Conservation (phyloP, 176 grass and related monocot genomes). For the Bromus sterilis region DNA sequence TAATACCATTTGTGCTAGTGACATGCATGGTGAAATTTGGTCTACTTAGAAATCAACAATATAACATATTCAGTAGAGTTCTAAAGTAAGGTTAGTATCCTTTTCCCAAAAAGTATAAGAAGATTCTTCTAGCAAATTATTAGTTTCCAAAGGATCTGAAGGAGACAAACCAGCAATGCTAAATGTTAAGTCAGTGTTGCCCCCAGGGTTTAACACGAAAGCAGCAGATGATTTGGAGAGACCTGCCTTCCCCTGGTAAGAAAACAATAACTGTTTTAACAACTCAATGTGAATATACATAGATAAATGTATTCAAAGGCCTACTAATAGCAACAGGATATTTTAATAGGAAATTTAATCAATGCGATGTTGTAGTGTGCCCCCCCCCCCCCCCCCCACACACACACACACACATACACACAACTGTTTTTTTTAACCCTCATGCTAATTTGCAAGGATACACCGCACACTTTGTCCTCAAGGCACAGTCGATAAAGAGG, state of each 20-base stretch:
- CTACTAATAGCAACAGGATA: background rate
- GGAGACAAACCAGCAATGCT: background rate
- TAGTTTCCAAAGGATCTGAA: background rate
- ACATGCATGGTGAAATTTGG: no score
- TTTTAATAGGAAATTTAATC: background rate
- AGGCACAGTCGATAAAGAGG: background rate
- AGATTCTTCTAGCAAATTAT: background rate
- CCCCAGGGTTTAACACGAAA: background rate
- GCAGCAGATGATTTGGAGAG: conserved; percentile 45
- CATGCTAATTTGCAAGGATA: background rate
- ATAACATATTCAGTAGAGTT: no score
- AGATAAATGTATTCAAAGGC: background rate
- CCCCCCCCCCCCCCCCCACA: no score
- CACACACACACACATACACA: no score
- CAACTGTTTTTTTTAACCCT: no score
- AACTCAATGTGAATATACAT: background rate
- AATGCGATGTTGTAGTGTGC: no score
- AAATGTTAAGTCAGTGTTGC: background rate
- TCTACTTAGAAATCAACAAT: no score
- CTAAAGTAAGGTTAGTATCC: no score
- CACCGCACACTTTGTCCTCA: background rate
- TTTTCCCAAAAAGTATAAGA: background rate
- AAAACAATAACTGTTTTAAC: background rate
- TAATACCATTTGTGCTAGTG: background rate
- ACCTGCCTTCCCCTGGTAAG: conserved; percentile 68